Evolutionary conservation across 495 filamentous ascomycete species (phyloP).

Genomic region (Neurospora sp.): DNA sequence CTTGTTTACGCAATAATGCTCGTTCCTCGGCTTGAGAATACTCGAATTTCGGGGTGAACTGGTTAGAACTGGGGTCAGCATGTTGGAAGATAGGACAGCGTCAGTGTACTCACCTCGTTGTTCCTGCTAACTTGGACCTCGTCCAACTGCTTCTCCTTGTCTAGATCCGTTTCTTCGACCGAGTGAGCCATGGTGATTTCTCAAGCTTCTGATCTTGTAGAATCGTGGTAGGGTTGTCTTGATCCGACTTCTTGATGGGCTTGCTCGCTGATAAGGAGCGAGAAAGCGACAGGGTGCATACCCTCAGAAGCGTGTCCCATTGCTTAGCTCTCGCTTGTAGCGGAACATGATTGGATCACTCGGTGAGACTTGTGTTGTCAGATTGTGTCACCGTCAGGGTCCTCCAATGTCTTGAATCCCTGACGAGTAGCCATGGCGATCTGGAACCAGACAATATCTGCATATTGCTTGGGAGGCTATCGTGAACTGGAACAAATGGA

Average conservation of each 20-base stretch:
- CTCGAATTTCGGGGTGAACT: conserved; percentile 4
- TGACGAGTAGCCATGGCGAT: not conserved
- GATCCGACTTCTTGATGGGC: not conserved
- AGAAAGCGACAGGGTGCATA: not conserved
- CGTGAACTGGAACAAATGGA: not conserved
- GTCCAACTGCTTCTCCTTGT: not conserved
- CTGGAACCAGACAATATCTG: not conserved
- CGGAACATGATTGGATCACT: not conserved
- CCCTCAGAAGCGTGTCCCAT: too few species aligned
- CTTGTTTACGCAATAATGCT: conserved; percentile 47
- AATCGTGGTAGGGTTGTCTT: not conserved
- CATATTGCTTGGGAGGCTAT: not conserved
- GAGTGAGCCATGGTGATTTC: not conserved
- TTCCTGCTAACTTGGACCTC: not conserved
- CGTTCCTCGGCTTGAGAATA: conserved; percentile 20
- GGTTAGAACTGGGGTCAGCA: not conserved
- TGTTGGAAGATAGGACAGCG: too few species aligned
- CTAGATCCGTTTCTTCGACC: not conserved
- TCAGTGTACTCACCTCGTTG: not conserved
- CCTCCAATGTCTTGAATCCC: not conserved
- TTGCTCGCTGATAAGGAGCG: not conserved
- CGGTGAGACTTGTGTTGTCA: not conserved
- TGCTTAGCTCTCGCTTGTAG: not conserved
- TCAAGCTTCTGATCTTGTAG: not conserved
- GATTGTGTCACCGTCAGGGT: not conserved